Base-by-base conservation (phyloP, 495 filamentous ascomycete genomes). In the Sabuloglossum arenarium region DNA sequence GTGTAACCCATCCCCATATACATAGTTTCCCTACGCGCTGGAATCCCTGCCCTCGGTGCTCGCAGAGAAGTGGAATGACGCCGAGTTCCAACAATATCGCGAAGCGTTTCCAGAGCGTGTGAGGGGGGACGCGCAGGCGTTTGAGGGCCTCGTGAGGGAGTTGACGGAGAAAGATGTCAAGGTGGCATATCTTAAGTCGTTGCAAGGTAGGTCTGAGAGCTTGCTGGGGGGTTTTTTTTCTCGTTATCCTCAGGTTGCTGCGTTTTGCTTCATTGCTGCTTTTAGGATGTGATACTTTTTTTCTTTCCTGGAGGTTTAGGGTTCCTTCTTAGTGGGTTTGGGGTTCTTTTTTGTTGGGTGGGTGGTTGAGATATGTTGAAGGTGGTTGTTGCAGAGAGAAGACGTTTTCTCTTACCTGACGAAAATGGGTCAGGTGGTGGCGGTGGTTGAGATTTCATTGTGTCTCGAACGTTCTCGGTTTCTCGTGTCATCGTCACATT, bases 11-110 rank as follows among this genome's bases (percentile, higher is more conserved):
- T n/a, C n/a, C n/a, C n/a, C n/a, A n/a, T 29, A 63, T 55, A 62
- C 47, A 58, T 59, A 86, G 82, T 86, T 84, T 65, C 81, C 83
- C 49, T 85, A 84, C 63, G 80, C 83, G 23, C 69, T 86, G 53
- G 59, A 67, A 25, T 74, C 71, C 30, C 77, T 86, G 31, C 79
- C 79, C 16, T 59, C 62, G 24, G 74, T 76, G 52, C 68, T 84
- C 47, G 58, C 64, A n/a, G 65, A 70, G 42, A 69, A 82, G 60
- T 87, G 83, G 83, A 66, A 78, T 62, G 62, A 61, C 29, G 68
- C 74, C 24, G 58, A 61, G 49, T 83, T 85, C 68, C 63, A 68
- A 27, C 71, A 73, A 34, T 82, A 80, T 66, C 75, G 71, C 54
- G 63, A 74, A 58, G 76, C 77, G 34, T 86, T 86, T 63, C 83